phyloP scores from a whole-genome alignment of 768 basidiomycete genomes.

The Hericium alpestre region DNA sequence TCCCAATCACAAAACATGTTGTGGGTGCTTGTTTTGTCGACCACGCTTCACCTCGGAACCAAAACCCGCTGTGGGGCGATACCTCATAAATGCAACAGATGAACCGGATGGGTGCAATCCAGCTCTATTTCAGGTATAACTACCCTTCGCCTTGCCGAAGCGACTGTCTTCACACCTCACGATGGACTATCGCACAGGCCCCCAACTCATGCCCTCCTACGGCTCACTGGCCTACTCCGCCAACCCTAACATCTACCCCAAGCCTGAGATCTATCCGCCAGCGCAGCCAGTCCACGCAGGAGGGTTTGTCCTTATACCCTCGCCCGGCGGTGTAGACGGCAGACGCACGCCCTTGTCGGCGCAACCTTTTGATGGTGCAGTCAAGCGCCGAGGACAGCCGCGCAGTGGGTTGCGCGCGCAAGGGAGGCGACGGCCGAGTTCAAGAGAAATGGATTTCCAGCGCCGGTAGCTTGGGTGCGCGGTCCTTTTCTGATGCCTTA shows the following conservation, averaged over 20 bases:
- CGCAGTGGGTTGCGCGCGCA: conserved; percentile 9
- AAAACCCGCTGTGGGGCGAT: too few relatives aligned
- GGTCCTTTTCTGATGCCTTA: neutral
- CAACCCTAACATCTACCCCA: neutral
- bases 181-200: neutral
- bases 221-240: neutral
- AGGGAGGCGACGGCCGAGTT: conserved; percentile 4
- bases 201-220: neutral
- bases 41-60: too few relatives aligned
- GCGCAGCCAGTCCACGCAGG: neutral
- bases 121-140: too few relatives aligned
- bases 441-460: conserved; percentile 7
- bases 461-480: conserved; percentile 11
- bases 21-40: too few relatives aligned
- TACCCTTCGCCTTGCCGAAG: too few relatives aligned
- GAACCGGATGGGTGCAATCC: too few relatives aligned
- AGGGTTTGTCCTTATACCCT: neutral
- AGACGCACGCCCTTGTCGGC: neutral
- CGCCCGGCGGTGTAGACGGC: neutral
- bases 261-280: neutral
- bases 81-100: too few relatives aligned
- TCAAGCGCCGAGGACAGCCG: conserved; percentile 1
- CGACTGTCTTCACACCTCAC: neutral
- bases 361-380: neutral
- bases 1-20: too few relatives aligned